Conservation (phyloP, 164 flowering plant species). For the Aristolochia contorta region DNA sequence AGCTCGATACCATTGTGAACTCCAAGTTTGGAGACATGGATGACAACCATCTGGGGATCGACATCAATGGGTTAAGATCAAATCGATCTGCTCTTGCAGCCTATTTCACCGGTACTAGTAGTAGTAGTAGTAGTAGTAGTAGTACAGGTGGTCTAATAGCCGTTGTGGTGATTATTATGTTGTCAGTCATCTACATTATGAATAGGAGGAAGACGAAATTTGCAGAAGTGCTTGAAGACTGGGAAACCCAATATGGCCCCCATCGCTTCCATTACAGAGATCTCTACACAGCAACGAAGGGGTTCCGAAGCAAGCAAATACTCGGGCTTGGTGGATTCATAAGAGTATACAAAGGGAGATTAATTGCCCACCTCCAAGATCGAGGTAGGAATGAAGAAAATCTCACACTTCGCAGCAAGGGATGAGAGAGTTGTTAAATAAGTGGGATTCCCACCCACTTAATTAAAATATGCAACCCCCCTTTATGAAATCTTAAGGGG, state of each 20-base stretch:
- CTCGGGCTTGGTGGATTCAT: slow-evolving; percentile 31
- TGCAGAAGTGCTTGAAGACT: slow-evolving; percentile 30
- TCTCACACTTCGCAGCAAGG: slow-evolving; percentile 48
- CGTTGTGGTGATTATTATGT: background rate
- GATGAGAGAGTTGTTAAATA: slow-evolving; percentile 41
- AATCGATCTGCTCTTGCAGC: background rate
- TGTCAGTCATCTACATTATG: background rate
- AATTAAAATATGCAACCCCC: no score
- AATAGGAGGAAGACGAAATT: slow-evolving; percentile 16
- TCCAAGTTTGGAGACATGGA: background rate
- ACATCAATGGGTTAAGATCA: slow-evolving; percentile 3
- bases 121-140: no score
- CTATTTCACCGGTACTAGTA: slow-evolving; percentile 1
- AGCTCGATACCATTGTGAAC: slow-evolving; percentile 4
- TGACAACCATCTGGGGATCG: slow-evolving; percentile 13
- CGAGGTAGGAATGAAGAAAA: slow-evolving; percentile 40
- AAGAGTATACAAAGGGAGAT: slow-evolving; percentile 35
- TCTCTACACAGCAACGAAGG: slow-evolving; percentile 20
- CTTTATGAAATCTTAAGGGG: no score
- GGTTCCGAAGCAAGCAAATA: slow-evolving; percentile 16
- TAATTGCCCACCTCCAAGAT: slow-evolving; percentile 20
- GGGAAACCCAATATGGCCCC: slow-evolving; percentile 25
- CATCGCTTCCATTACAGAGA: slow-evolving; percentile 20
- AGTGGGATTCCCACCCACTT: no score
- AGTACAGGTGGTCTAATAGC: background rate